Evolutionary conservation across 108 stramenopile species (phyloP), one percentile per base, ranked within the genome.

Genomic region (Stephanodiscus minutulus): DNA sequence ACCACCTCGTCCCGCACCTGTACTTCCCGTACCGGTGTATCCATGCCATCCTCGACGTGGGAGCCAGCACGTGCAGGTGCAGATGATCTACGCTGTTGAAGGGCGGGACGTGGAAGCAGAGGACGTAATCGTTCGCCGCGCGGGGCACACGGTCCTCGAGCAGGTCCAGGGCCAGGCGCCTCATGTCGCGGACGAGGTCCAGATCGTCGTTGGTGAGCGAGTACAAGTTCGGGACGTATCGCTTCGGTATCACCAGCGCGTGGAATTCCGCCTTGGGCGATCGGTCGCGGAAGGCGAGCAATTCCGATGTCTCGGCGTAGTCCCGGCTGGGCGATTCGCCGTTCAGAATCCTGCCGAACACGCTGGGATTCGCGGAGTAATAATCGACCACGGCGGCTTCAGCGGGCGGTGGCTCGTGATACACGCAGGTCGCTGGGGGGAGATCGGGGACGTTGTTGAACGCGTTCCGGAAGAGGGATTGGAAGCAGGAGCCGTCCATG

Each of bases 31-130:
- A 36, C 29, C 83, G 52, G 65, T 66, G 80, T 9, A 74, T 33
- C 21, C 22, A 64, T n/a, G 33, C 31, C 86, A 91, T 88, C 36
- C 72, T 36, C 37, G 86, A 87, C 0, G 77, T 77, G 0, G 91
- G 91, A 37, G 91, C 91, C 55, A 92, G 66, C 49, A 89, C 91
- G 70, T 92, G 91, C 31, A 92, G 53, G 76, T 92, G 91, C 53
- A 92, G 74, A 62, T 92, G 91, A 69, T 86, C 82, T 9, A 92
- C 86, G 36, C 68, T 72, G 49, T 83, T 85, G 54, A 88, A 92
- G 5, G 91, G 91, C 56, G 88, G 86, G 5, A 87, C 60, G 54
- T 92, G 91, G 76, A 85, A 92, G 49, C 86, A 86, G 3, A 88
- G 54, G 9, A 76, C 74, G 74, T 87, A 92, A 73, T 92, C 91